A percentile compares a stretch with the other conserved stretches of the same genome.
These are phyloP conservation scores for Cercospora citrullina DNA, from an alignment of 2,329 filamentous ascomycete species.

Conservation along the genomic window DNA sequence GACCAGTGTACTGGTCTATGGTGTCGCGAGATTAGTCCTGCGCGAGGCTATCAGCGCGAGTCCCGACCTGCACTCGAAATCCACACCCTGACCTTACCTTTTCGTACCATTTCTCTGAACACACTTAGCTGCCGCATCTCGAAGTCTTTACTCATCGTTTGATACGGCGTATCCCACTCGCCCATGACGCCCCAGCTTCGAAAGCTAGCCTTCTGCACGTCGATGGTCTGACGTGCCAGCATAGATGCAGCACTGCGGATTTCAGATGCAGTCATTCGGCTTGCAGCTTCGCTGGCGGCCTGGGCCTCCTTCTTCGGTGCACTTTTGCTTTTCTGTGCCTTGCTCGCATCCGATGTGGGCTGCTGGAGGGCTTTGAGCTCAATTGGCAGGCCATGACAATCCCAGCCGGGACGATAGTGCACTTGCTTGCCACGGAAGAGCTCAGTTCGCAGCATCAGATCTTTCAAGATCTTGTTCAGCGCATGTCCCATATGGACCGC, in stretches of 20 bases:
- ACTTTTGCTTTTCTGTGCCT: slow-evolving; percentile 36
- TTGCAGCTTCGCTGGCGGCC: slow-evolving; percentile 35
- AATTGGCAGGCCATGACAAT: slow-evolving; percentile 95
- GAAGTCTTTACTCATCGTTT: slow-evolving; percentile 74
- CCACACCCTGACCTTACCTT: slow-evolving; percentile 39
- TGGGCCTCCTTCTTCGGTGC: slow-evolving; percentile 34
- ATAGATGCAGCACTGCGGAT: slow-evolving; percentile 65
- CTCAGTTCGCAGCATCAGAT: slow-evolving; percentile 82
- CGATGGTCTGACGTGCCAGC: slow-evolving; percentile 67
- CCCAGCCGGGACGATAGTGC: slow-evolving; percentile 89
- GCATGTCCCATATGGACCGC: slow-evolving; percentile 89
- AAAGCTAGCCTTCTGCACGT: slow-evolving; percentile 73
- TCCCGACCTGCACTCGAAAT: neutral
- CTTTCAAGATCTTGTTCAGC: slow-evolving; percentile 95
- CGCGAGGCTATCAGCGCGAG: slow-evolving; percentile 10
- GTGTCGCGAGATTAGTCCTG: slow-evolving; percentile 71
- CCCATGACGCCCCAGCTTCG: slow-evolving; percentile 74
- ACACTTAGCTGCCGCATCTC: slow-evolving; percentile 73
- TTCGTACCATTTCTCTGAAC: slow-evolving; percentile 72
- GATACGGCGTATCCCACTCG: slow-evolving; percentile 75
- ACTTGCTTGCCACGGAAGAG: slow-evolving; percentile 75
- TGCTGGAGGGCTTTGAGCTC: slow-evolving; percentile 86
- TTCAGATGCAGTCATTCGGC: slow-evolving; percentile 49
- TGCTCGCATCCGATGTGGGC: slow-evolving; percentile 39
- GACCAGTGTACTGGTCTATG: slow-evolving; percentile 88